phyloP scores from a whole-genome alignment of 495 filamentous ascomycete genomes.

The Annulohypoxylon moriforme region DNA sequence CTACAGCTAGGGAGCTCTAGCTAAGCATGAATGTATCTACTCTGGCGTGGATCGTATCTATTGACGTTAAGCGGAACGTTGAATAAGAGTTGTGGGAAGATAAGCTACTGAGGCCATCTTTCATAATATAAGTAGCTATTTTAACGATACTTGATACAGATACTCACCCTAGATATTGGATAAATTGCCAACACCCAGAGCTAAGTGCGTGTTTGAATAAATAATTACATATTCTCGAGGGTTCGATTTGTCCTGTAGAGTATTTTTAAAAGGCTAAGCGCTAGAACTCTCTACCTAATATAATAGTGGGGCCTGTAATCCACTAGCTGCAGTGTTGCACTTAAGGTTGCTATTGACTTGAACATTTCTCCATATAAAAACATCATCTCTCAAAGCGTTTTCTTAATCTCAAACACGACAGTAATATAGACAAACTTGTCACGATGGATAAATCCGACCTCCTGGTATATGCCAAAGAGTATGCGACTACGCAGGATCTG shows the following conservation, averaged over 20 bases:
- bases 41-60: no score
- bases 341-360: conserved; percentile 7
- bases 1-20: conserved; percentile 39
- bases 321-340: neutral
- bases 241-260: no score
- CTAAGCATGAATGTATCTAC: neutral
- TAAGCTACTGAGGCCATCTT: no score
- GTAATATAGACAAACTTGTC: conserved; percentile 28
- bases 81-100: no score
- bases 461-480: conserved; percentile 54
- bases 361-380: neutral
- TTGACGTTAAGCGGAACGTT: no score
- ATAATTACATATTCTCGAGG: no score
- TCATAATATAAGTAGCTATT: no score
- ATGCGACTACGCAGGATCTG: conserved; percentile 56
- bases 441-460: conserved; percentile 53
- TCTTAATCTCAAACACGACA: neutral
- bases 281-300: neutral
- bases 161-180: no score
- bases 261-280: no score
- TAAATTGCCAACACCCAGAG: no score
- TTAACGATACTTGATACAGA: no score
- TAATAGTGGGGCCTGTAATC: neutral
- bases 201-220: no score
- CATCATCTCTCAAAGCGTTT: neutral